These are phyloP conservation scores for Yarrowia osloensis DNA, from an alignment of 805 yeast genomes.

Conservation along the genomic window DNA sequence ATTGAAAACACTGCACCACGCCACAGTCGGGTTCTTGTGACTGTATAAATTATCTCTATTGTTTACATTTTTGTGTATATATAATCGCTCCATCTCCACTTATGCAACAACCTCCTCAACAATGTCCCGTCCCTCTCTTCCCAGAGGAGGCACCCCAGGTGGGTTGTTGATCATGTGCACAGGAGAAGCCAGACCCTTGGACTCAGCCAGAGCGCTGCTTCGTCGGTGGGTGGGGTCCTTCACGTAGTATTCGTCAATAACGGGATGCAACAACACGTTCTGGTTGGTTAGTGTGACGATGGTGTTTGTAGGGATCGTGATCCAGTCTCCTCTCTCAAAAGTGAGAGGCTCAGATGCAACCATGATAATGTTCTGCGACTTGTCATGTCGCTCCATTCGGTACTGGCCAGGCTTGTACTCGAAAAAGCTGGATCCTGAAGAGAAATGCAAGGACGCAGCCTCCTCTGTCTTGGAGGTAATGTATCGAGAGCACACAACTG, in stretches of 20 bases:
- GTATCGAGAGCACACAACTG: slow-evolving; percentile 84
- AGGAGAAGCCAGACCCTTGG: slow-evolving; percentile 91
- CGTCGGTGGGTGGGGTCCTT: slow-evolving; percentile 67
- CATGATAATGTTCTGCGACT: slow-evolving; percentile 93
- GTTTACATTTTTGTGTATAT: background rate
- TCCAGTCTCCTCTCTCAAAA: slow-evolving; percentile 97
- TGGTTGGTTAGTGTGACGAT: slow-evolving; percentile 77
- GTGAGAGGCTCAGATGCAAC: slow-evolving; percentile 97
- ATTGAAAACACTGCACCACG: too few species aligned
- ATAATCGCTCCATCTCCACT: background rate
- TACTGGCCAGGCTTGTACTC: slow-evolving; percentile 91
- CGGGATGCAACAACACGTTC: slow-evolving; percentile 88
- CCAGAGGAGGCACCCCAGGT: slow-evolving; percentile 69
- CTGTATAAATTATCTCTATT: background rate
- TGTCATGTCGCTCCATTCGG: slow-evolving; percentile 88
- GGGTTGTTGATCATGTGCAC: slow-evolving; percentile 56
- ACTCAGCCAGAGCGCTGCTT: slow-evolving; percentile 78
- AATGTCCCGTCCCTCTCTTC: slow-evolving; percentile 64
- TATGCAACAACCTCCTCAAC: slow-evolving; percentile 16
- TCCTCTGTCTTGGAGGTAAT: slow-evolving; percentile 88
- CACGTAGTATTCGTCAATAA: slow-evolving; percentile 82
- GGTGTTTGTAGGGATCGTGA: slow-evolving; percentile 92
- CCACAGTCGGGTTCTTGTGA: too few species aligned
- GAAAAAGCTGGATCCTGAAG: slow-evolving; percentile 87
- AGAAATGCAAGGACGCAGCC: slow-evolving; percentile 93